Base-by-base conservation (phyloP, 2,329 filamentous ascomycete genomes). In the Fusarium sp. region DNA sequence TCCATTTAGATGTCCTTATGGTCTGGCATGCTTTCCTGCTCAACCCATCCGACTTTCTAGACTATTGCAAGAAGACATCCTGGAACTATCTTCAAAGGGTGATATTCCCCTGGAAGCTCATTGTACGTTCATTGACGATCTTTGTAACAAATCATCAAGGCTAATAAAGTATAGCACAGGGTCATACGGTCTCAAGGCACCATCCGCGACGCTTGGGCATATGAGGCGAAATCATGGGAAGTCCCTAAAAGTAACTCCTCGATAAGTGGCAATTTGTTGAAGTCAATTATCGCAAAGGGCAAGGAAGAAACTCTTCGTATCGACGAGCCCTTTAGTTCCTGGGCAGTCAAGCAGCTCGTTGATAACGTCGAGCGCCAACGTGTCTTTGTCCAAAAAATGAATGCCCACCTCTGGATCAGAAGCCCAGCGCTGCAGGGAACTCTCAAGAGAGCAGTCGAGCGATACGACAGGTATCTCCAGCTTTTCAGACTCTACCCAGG, bases 381-480 rank as follows among this genome's bases (percentile, higher is more conserved):
- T 44, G 52, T 70, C 30, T 82, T 82, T 57, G 72, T 78, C 37
- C 65, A 76, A 35, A 82, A 81, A 71, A 81, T 82, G 79, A 67
- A 76, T 47, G 35, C 47, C 14, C 72, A 77, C 33, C 71, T 78
- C 33, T 82, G 80, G 80, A 76, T 80, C 39, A 71, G 76, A 41
- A 78, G 76, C 35, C 78, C 79, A 4, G 74, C 72, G 1, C 37
- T 77, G 1, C 56, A 62, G 5, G 77, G 77, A 6, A 83, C 79
- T 1, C 56, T 82, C 15, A 20, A 55, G 6, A 75, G 77, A 19
- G 76, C 79, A 7, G 62, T 78, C 6, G 69, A 71, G 4, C 76
- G 82, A 14, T 83, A 83, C 49, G 65, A 68, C 24, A 74, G 74
- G 44, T 81, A 80, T 59, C 59, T 81, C 41, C 66, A 67, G 20